Base-by-base conservation (phyloP, 495 filamentous ascomycete genomes). In the Immersiella caudata region DNA sequence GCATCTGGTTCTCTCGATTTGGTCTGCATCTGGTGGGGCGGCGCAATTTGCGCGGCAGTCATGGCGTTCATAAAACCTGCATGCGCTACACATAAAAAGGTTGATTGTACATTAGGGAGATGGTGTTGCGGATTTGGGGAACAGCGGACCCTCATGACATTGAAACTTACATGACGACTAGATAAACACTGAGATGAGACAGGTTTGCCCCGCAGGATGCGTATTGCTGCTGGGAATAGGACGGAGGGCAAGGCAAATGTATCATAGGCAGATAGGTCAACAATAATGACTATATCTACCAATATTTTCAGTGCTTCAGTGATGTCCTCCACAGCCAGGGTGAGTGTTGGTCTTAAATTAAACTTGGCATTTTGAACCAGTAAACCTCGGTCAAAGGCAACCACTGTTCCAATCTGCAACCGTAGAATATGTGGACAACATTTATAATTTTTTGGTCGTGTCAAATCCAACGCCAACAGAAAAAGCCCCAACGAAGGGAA, bases 1-100 rank as follows among this genome's bases (percentile, higher is more conserved):
- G 64, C 67, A 65, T 58, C 59, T 64, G 51, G 65, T 67, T 69
- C 46, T 33, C 61, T 63, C 54, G 54, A 69, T 71, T 61, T 68
- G 52, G 68, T 70, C 59, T 69, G 36, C 64, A 69, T 71, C 70
- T 71, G 54, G 63, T 67, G 62, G 67, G 33, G 66, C 62, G 52
- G 67, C 56, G 62, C 62, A 62, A 70, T 70, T 68, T 59, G 66
- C 57, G 52, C 63, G 33, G 61, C 40, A 70, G 29, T 66, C 60
- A 65, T 50, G 70, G 72, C 72, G 72, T 74, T 74, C 33, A 65
- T 63, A 33, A 62, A 60, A 71, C 61, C 60, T 65, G 66, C 68
- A 65, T 73, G 33, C 62, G 52, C 67, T 66, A 60, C 57, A 36
- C 62, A 63, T 60, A 64, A 68, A 60, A 54, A 36, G 56, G 64